Evolutionary conservation across 2,329 filamentous ascomycete genomes (phyloP), one percentile per base, ranked within the genome.

Genomic region (Xylariaceae sp.): DNA sequence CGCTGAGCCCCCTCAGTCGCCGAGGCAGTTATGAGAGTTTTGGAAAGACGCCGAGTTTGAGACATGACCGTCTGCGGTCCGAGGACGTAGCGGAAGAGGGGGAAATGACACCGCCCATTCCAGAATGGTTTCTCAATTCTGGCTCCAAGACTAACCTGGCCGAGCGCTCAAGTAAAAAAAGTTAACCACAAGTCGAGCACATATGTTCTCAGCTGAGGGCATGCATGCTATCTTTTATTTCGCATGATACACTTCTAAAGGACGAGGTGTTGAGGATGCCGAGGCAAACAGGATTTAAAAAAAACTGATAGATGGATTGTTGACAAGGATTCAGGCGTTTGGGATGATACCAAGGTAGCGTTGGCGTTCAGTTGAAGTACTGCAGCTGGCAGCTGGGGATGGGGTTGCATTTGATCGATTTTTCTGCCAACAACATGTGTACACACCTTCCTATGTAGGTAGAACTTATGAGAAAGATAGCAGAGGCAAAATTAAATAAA

Each of bases 51-150:
- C 43, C 53, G 13, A 56, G 44, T 12, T 54, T 49, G 3, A 50
- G 50, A 38, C 16, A 50, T 32, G 46, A 57, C 36, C 29, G 38
- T 18, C 42, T 52, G 21, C 47, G 44, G 9, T 40, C 45, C 11
- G 50, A 54, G 13, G 51, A 55, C n/a, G 31, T 36, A 23, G 46
- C 4, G 3, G 46, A 34, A 14, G 70, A 71, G 50, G 62, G 69
- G 32, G 67, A 66, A 27, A 67, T 79, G 63, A 78, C 74, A 8
- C 74, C 77, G 9, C 76, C 76, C 2, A 76, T 81, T 28, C 77
- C 77, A 0, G 74, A 78, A 5, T 81, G 75, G 69, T 70, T 80
- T 24, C 57, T 81, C 40, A 71, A 67, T 41, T 70, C 72, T 0
- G 71, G 73, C n/a, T 59, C 67, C 35, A 64, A 68, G 40, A 66